Percentiles rank a stretch among this genome's conserved stretches.
These are phyloP conservation scores for Trichothecium sympodiale DNA, from an alignment of 2,329 filamentous ascomycete genomes.

Conservation along the genomic window DNA sequence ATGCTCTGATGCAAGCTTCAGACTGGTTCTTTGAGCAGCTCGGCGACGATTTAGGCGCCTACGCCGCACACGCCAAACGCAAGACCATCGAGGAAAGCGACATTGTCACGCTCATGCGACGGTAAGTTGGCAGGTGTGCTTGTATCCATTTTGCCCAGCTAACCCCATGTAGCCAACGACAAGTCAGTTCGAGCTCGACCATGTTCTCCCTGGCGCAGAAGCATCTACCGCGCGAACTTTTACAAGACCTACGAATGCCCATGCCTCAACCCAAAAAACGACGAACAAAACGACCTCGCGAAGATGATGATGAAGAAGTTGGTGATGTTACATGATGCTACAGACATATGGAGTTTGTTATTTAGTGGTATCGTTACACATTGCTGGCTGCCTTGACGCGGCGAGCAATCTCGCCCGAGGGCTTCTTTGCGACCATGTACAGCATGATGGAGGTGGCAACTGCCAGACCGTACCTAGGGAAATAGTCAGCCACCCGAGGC, in stretches of 20 bases:
- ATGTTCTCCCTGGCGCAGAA: constrained; percentile 78
- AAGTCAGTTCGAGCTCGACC: constrained; percentile 59
- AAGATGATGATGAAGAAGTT: constrained; percentile 21
- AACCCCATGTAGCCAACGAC: constrained; percentile 56
- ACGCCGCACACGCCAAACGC: constrained; percentile 69
- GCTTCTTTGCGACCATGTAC: constrained; percentile 88
- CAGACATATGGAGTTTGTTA: constrained; percentile 6
- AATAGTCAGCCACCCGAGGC: constrained; percentile 2
- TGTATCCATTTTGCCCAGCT: constrained; percentile 13
- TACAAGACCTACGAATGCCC: constrained; percentile 71
- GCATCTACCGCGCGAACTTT: constrained; percentile 68
- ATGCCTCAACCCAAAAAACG: constrained; percentile 40
- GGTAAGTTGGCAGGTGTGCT: too few relatives aligned
- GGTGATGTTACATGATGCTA: constrained; percentile 21
- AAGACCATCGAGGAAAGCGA: constrained; percentile 82
- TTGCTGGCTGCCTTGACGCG: constrained; percentile 67
- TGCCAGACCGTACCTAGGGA: constrained; percentile 71
- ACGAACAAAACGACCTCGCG: constrained; percentile 19
- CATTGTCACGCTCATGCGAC: constrained; percentile 69
- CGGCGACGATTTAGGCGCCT: constrained; percentile 67
- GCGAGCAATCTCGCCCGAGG: constrained; percentile 58
- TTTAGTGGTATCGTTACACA: constrained; percentile 40
- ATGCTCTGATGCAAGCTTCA: constrained; percentile 66
- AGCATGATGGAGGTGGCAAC: constrained; percentile 88
- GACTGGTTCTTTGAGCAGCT: constrained; percentile 91